phyloP scores from a whole-genome alignment of 148 eudicot genomes.

The Chenopodium album region DNA sequence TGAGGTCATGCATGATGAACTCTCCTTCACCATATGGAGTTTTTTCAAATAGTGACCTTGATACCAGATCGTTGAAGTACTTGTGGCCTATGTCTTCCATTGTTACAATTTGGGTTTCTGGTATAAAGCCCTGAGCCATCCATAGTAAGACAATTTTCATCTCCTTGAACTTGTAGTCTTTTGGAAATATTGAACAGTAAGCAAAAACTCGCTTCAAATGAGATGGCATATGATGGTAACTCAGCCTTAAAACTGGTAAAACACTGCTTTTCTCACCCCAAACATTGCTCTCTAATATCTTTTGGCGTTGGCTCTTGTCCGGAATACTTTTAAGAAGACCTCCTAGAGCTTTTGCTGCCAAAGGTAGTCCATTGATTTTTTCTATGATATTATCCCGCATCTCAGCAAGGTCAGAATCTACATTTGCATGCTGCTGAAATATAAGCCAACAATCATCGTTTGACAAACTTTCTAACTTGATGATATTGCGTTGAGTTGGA shows the following conservation, averaged over 20 bases:
- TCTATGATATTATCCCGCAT: not conserved
- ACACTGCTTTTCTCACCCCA: not conserved
- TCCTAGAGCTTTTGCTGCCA: conserved; percentile 17
- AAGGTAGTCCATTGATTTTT: conserved; percentile 7
- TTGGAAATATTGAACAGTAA: not conserved
- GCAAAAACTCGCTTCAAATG: not conserved
- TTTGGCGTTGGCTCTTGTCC: not conserved
- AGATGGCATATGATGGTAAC: conserved; percentile 6
- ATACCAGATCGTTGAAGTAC: conserved; percentile 2
- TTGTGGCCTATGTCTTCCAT: conserved; percentile 7
- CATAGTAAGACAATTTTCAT: not conserved
- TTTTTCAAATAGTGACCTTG: not conserved
- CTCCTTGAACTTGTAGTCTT: not conserved
- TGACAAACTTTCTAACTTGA: not conserved
- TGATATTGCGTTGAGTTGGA: not conserved
- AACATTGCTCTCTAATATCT: not conserved
- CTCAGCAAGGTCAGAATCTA: not conserved
- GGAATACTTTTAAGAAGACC: not conserved
- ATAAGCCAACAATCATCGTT: conserved; percentile 11
- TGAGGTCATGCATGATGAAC: conserved; percentile 11
- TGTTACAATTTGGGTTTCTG: not conserved
- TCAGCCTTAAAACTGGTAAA: not conserved
- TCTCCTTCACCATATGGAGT: not conserved
- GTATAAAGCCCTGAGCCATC: conserved; percentile 9
- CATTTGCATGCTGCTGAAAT: conserved; percentile 6